These are phyloP conservation scores for Ophiognomonia clavigignenti-juglandacearum DNA, from an alignment of 2,329 filamentous ascomycete genomes.

Conservation along the genomic window DNA sequence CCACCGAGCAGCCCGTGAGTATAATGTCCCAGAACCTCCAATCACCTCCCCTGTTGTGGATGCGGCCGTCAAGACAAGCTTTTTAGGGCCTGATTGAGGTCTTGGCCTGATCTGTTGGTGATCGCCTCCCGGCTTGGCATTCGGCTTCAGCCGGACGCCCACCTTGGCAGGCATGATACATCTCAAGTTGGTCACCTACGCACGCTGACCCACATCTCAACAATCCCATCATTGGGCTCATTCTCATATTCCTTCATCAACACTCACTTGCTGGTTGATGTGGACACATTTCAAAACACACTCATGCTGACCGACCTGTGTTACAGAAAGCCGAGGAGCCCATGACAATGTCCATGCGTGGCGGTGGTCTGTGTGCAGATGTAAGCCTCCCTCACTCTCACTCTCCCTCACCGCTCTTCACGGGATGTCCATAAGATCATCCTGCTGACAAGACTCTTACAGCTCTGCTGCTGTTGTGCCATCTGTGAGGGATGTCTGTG, in stretches of 20 bases:
- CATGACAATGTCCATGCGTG: constrained; percentile 22
- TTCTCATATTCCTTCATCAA: no score
- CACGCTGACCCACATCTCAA: no score
- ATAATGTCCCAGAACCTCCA: neutral
- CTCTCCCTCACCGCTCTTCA: no score
- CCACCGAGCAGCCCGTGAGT: constrained; percentile 23
- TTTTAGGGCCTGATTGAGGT: neutral
- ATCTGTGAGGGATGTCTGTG: constrained; percentile 5
- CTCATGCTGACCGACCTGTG: neutral
- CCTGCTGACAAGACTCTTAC: neutral
- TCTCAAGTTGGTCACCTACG: no score
- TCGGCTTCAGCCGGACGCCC: neutral
- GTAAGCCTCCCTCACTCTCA: no score
- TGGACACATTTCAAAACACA: no score
- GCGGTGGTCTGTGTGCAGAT: constrained; percentile 20
- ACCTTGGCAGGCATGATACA: no score
- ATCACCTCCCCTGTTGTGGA: constrained; percentile 14
- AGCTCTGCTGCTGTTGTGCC: constrained; percentile 8
- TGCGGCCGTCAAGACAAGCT: neutral
- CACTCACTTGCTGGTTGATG: no score
- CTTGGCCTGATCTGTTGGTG: neutral
- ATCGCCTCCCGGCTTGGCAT: neutral
- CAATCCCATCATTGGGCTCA: no score
- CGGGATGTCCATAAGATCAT: no score
- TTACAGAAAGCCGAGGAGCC: constrained; percentile 18